phyloP scores from a whole-genome alignment of 495 filamentous ascomycete species.

The Cetradonia linearis region DNA sequence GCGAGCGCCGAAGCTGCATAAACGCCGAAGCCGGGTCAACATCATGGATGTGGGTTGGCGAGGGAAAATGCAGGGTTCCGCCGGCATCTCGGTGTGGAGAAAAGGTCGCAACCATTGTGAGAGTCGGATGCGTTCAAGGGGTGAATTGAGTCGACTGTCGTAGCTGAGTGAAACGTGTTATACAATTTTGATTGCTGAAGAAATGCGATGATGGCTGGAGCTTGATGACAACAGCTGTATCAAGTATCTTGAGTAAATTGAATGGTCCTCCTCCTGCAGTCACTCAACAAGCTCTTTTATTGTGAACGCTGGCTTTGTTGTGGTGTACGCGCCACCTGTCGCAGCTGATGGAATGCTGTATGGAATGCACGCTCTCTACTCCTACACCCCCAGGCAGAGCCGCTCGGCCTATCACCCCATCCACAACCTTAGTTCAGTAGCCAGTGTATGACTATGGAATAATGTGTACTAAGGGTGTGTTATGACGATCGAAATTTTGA shows the following conservation, averaged over 20 bases:
- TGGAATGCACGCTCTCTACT: conserved; percentile 12
- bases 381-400: conserved; percentile 3
- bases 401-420: conserved; percentile 13
- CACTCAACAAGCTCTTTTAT: conserved; percentile 8
- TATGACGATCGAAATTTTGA: neutral
- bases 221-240: neutral
- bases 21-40: conserved; percentile 70
- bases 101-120: conserved; percentile 42
- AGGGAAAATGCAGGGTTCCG: conserved; percentile 70
- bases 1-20: conserved; percentile 66
- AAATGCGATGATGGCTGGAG: neutral
- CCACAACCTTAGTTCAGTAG: neutral
- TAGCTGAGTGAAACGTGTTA: neutral
- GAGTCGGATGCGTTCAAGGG: neutral
- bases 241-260: neutral
- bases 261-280: neutral
- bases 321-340: conserved; percentile 14
- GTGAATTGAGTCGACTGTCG: neutral
- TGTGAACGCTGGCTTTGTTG: conserved; percentile 3
- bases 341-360: conserved; percentile 4
- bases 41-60: conserved; percentile 70
- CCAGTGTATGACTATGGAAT: neutral
- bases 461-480: neutral
- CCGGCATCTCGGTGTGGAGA: conserved; percentile 54
- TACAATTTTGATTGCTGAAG: neutral